Evolutionary conservation across 1,284 basidiomycete species (phyloP), one percentile per base, ranked within the genome.

Genomic region (Bondarzewia mesenterica): DNA sequence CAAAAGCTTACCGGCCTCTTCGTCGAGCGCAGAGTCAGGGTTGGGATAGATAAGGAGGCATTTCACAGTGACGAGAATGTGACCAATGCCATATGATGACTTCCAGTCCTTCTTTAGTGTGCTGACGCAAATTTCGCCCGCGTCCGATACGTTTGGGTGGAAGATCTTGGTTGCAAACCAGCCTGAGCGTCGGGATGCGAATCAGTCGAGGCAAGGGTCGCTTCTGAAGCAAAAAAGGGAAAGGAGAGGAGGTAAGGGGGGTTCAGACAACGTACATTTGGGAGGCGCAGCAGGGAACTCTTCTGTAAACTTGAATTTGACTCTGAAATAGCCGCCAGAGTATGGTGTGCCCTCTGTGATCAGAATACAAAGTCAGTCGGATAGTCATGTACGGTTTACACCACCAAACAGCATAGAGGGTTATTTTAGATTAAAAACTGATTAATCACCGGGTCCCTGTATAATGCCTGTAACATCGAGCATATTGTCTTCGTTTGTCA

Each of bases 21-120:
- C 93, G 63, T 97, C 91, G 48, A 98, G 72, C 0, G 94, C 93
- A 14, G 89, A 93, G 64, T 97, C 94, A 16, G 94, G 90, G 63
- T 97, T 97, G 12, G 94, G 94, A 60, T 92, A 92, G 57, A 98
- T 96, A 53, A 98, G 77, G 27, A 98, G 79, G 61, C 94, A 96
- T 64, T 93, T 94, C 58, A 96, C 85, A 32, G 89, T 93, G 60
- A 91, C 84, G 7, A 96, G 75, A 50, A 96, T 95, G 63, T 95
- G 89, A 4, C 74, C 81, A 32, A 97, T 90, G 22, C 93, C 93
- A 57, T 91, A 94, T n/a, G 82, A 78, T 16, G 87, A 78, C 63
- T 91, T 85, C 94, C 94, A 97, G 59, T 94, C 92, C 67, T 96
- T 97, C 74, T 97, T 97, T 23, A 98, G 72, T 4, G 93, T 97